Percentiles rank a stretch among this genome's conserved stretches.
Conservation (phyloP, 2,329 filamentous ascomycete species). For the Colletotrichum viniferum region DNA sequence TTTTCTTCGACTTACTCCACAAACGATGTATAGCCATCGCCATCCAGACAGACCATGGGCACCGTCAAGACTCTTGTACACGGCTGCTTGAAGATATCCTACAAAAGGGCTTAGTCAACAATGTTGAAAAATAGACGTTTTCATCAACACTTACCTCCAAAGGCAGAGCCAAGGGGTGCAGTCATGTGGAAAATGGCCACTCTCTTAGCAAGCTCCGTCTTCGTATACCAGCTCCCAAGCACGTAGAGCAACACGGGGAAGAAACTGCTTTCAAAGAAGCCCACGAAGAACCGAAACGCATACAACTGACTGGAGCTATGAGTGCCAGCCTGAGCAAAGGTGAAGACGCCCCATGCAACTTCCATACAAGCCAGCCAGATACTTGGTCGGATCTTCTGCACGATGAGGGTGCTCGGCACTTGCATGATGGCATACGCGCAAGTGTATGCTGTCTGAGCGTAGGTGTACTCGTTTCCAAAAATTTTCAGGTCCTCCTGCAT, state of each 20-base stretch:
- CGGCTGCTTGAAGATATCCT: conserved; percentile 59
- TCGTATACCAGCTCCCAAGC: conserved; percentile 48
- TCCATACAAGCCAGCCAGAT: conserved; percentile 31
- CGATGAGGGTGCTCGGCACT: conserved; percentile 30
- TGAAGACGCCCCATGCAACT: conserved; percentile 25
- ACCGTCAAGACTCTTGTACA: conserved; percentile 56
- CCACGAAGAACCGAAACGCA: conserved; percentile 46
- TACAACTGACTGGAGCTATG: conserved; percentile 39
- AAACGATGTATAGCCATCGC: conserved; percentile 46
- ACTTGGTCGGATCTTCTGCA: conserved; percentile 30
- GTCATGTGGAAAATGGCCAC: conserved; percentile 52
- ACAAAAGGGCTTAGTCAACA: not conserved
- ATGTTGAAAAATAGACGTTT: not conserved
- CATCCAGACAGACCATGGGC: conserved; percentile 43
- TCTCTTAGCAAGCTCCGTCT: conserved; percentile 50
- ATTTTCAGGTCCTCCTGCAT: conserved; percentile 30
- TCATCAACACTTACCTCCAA: conserved; percentile 35
- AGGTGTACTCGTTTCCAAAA: conserved; percentile 29
- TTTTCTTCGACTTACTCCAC: conserved; percentile 27
- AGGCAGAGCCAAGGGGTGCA: conserved; percentile 56
- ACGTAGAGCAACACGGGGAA: conserved; percentile 30
- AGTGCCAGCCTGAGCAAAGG: conserved; percentile 3
- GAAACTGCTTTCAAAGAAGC: conserved; percentile 42
- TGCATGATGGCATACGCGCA: conserved; percentile 28
- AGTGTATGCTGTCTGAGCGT: conserved; percentile 26